phyloP scores from a whole-genome alignment of 169 alveolate species.

The Perkinsus chesapeaki region DNA sequence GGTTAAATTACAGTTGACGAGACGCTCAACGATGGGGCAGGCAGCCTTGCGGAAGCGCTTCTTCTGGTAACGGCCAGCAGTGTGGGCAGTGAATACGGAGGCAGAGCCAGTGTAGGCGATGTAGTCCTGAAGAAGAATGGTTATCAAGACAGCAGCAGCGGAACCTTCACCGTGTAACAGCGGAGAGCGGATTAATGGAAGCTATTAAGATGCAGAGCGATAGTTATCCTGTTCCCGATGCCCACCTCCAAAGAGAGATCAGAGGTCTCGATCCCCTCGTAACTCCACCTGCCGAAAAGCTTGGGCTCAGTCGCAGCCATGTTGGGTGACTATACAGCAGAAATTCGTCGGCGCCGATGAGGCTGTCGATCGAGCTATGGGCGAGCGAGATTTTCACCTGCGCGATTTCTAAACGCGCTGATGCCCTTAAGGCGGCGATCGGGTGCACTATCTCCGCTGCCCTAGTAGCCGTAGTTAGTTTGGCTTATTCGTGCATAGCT shows the following conservation, averaged over 20 bases:
- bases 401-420: background rate
- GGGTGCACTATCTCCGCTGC: too few relatives aligned
- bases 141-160: background rate
- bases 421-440: background rate
- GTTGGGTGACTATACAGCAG: background rate
- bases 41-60: slow-evolving; percentile 96
- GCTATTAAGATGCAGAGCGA: background rate
- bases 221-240: background rate
- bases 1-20: slow-evolving; percentile 65
- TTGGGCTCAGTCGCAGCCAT: slow-evolving; percentile 69
- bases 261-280: slow-evolving; percentile 85
- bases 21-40: slow-evolving; percentile 98
- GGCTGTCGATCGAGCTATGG: slow-evolving; percentile 6
- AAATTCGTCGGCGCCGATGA: background rate
- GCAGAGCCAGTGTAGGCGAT: slow-evolving; percentile 87
- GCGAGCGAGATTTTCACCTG: background rate
- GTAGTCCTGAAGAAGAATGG: slow-evolving; percentile 61
- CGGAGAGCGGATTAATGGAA: background rate
- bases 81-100: slow-evolving; percentile 94
- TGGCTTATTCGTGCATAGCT: too few relatives aligned
- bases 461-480: too few relatives aligned
- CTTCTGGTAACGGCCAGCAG: slow-evolving; percentile 97
- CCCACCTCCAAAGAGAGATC: slow-evolving; percentile 80
- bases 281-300: slow-evolving; percentile 93
- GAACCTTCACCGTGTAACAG: background rate